Base-by-base conservation (phyloP, 306 rosid species). In the Corylus americana region DNA sequence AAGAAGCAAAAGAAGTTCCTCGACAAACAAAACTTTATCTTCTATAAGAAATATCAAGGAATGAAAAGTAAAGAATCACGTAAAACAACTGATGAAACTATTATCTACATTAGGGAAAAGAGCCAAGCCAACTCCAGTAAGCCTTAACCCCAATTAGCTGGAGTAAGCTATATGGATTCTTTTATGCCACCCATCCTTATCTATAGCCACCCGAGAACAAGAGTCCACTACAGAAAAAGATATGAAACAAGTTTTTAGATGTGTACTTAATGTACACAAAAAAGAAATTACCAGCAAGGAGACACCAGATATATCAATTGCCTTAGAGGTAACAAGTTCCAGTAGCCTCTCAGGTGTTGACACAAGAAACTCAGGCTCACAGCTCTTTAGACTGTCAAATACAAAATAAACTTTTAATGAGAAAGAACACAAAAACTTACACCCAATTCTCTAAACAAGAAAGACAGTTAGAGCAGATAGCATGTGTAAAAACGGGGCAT, bases 301-400 rank as follows among this genome's bases (percentile, higher is more conserved):
- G 73, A 91, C 90, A 31, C 89, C 90, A 64, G 99, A 93, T 80
- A 95, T 89, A 82, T 95, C 97, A 77, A 95, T 74, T 22, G 98
- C 98, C 85, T 93, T 84, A 87, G 74, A 62, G n/a, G 92, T 82
- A 77, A 93, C 88, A 79, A 95, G 97, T 86, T 93, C 93, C 88
- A 93, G 72, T 71, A 95, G 97, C 84, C 99, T 95, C 90, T 88
- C 99, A 51, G 99, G 96, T 72, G 99, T 93, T 79, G 98, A 74
- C 79, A 95, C 91, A 74, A 95, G 92, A 79, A 95, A 87, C 88
- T 95, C 98, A 71, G 98, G 98, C 82, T 95, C 98, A 47, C 98
- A 92, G 86, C 87, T 89, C 84, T 82, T 89, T 79, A 92, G 81
- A 68, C 99, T 95, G 87, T 83, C 74, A 47, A 70, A 80, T 71